A percentile compares a stretch with the other conserved stretches of the same genome.
Evolutionary conservation across 2,329 filamentous ascomycete species (phyloP).

Genomic region (Zasmidium cellare): DNA sequence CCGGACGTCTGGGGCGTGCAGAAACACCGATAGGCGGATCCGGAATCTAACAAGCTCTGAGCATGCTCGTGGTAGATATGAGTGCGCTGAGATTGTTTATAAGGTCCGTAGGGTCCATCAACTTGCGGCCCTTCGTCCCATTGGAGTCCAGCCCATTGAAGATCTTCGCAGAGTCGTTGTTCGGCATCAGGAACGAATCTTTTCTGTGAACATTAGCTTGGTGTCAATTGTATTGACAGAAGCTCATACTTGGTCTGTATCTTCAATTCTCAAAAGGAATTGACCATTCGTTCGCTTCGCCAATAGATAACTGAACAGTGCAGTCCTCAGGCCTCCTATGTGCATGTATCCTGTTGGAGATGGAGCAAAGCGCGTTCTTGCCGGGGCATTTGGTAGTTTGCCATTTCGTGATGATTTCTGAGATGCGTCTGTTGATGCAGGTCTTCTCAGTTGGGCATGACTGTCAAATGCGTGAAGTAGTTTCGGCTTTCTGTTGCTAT

Average conservation of each 20-base stretch:
- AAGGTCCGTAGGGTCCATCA: constrained; percentile 80
- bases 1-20: constrained; percentile 57
- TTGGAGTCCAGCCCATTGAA: constrained; percentile 82
- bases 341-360: constrained; percentile 94
- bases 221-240: not conserved
- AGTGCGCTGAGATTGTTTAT: constrained; percentile 83
- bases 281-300: constrained; percentile 84
- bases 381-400: constrained; percentile 57
- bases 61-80: constrained; percentile 71
- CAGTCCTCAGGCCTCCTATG: constrained; percentile 85
- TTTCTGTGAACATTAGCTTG: constrained; percentile 54
- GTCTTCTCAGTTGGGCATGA: not conserved
- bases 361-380: constrained; percentile 85
- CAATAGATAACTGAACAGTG: constrained; percentile 93
- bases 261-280: constrained; percentile 88
- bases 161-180: constrained; percentile 71
- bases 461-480: not conserved
- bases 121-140: constrained; percentile 95
- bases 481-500: not conserved
- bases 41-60: constrained; percentile 65
- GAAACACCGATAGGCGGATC: constrained; percentile 89
- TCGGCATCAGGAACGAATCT: constrained; percentile 81
- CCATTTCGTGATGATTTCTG: constrained; percentile 15
- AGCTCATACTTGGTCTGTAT: constrained; percentile 77
- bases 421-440: constrained; percentile 8